phyloP scores from a whole-genome alignment of 2,329 filamentous ascomycete species.

The Lojkania enalia region DNA sequence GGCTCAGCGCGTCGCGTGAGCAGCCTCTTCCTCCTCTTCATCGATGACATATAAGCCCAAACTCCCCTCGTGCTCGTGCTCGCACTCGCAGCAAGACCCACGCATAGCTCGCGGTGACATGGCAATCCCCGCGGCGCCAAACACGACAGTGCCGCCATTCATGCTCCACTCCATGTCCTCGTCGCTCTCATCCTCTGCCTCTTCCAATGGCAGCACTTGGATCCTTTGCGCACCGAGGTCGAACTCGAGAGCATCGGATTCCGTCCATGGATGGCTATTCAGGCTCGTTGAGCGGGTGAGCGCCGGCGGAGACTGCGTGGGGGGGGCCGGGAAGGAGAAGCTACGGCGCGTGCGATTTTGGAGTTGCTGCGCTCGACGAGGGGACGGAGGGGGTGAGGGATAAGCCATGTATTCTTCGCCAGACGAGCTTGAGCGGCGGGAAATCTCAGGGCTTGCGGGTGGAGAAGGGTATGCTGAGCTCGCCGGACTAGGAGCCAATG shows the following conservation, averaged over 20 bases:
- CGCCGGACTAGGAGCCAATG: constrained; percentile 9
- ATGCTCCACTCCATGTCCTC: constrained; percentile 17
- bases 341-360: neutral
- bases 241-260: constrained; percentile 3
- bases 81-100: constrained; percentile 7
- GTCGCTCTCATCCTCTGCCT: constrained; percentile 6
- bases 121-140: constrained; percentile 19
- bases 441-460: constrained; percentile 4
- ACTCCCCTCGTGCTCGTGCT: constrained; percentile 1
- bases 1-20: neutral
- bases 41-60: constrained; percentile 26
- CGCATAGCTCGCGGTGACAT: constrained; percentile 13
- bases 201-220: constrained; percentile 3
- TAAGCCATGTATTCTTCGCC: constrained; percentile 14
- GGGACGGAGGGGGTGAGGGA: constrained; percentile 11
- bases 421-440: constrained; percentile 5
- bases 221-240: constrained; percentile 13
- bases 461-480: constrained; percentile 12
- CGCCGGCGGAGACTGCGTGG: neutral
- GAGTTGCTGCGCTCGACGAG: constrained; percentile 1
- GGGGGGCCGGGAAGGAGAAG: constrained; percentile 9
- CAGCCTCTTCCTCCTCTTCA: constrained; percentile 11
- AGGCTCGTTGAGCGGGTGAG: neutral
- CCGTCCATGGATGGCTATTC: neutral
- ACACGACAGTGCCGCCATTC: constrained; percentile 17